Percentiles rank a stretch among this genome's conserved stretches.
Conservation (phyloP, 164 flowering plant genomes). For the Berberis vulgaris region DNA sequence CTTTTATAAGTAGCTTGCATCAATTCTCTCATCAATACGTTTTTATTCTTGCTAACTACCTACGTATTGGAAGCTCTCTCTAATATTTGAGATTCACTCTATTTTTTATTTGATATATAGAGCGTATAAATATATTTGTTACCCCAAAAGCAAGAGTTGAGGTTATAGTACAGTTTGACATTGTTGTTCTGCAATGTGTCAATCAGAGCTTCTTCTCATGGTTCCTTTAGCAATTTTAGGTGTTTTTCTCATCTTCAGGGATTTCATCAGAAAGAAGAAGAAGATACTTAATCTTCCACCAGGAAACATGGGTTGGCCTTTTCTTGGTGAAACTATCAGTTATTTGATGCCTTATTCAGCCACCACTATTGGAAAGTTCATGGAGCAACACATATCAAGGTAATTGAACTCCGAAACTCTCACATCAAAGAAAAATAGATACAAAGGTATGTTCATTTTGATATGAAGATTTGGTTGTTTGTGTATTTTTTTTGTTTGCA, state of each 20-base stretch:
- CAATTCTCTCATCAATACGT: no score
- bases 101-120: no score
- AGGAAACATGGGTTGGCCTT: conserved; percentile 83
- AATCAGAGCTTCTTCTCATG: conserved; percentile 36
- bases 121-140: no score
- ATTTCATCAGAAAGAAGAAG: conserved; percentile 30
- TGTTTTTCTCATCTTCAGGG: conserved; percentile 24
- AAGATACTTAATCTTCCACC: conserved; percentile 57
- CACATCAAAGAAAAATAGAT: no score
- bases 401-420: conserved; percentile 13
- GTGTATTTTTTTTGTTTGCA: conserved; percentile 18
- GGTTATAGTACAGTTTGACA: no score
- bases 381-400: conserved; percentile 88
- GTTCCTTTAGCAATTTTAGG: conserved; percentile 33
- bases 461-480: background rate
- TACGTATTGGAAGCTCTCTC: no score
- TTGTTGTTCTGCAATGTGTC: conserved; percentile 28
- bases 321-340: conserved; percentile 74
- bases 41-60: no score
- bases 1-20: no score
- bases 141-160: no score
- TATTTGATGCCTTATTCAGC: conserved; percentile 75
- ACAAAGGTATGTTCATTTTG: no score
- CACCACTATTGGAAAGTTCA: conserved; percentile 65
- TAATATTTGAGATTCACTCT: no score